phyloP scores from a whole-genome alignment of 2,329 filamentous ascomycete species.

The Trichoderma sp. region DNA sequence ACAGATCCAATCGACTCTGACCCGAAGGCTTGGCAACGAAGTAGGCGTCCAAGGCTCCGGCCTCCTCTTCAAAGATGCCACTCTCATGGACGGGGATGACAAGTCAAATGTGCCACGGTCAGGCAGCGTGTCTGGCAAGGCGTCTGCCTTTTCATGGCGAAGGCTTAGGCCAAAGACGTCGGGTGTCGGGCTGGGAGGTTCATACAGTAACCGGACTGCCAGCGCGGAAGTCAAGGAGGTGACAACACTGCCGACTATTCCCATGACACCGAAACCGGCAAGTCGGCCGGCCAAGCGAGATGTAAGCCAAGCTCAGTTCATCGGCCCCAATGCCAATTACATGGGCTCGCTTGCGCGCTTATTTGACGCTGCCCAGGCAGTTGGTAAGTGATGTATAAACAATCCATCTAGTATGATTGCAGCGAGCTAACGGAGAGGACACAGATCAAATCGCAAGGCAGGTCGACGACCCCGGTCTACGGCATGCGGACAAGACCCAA shows the following conservation, averaged over 20 bases:
- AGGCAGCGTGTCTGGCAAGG: constrained; percentile 65
- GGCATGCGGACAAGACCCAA: constrained; percentile 88
- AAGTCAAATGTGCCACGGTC: constrained; percentile 47
- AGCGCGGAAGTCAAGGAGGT: constrained; percentile 31
- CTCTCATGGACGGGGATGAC: constrained; percentile 44
- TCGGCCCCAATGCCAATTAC: constrained; percentile 83
- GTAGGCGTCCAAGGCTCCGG: constrained; percentile 77
- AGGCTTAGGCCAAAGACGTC: constrained; percentile 89
- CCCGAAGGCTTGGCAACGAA: constrained; percentile 87
- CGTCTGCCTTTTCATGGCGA: constrained; percentile 75
- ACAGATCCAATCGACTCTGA: constrained; percentile 71
- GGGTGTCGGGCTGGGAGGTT: constrained; percentile 54
- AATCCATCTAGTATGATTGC: neutral
- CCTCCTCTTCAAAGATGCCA: constrained; percentile 71
- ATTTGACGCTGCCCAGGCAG: constrained; percentile 87
- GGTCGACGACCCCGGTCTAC: constrained; percentile 89
- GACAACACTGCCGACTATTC: constrained; percentile 66
- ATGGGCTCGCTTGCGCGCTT: constrained; percentile 86
- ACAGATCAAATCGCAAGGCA: constrained; percentile 92
- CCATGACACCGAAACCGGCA: constrained; percentile 67
- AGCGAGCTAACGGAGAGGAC: constrained; percentile 27
- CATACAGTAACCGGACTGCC: constrained; percentile 39
- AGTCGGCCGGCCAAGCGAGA: constrained; percentile 71
- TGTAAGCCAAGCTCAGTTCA: constrained; percentile 64
- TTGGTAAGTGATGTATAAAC: constrained; percentile 63